Percentiles rank a stretch among this genome's conserved stretches.
Evolutionary conservation across 495 filamentous ascomycete species (phyloP).

Genomic region (Patellaria atrata): DNA sequence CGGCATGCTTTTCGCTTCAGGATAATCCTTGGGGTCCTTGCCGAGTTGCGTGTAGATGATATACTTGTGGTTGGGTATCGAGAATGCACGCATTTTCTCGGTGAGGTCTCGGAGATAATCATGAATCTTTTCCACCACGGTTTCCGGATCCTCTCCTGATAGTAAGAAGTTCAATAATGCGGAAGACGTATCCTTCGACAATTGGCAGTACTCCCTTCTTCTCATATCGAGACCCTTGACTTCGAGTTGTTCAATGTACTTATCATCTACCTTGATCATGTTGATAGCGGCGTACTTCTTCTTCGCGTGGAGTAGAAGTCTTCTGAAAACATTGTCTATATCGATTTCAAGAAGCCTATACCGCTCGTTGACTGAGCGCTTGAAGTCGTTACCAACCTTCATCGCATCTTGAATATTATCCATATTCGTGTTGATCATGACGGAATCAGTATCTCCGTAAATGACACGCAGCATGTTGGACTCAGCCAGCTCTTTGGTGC

Average conservation of each 20-base stretch:
- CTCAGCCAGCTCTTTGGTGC: constrained; percentile 89
- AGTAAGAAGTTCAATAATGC: constrained; percentile 75
- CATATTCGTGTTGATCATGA: constrained; percentile 98
- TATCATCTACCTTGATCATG: constrained; percentile 75
- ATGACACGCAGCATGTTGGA: constrained; percentile 79
- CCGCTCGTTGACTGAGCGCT: constrained; percentile 68
- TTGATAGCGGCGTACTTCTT: constrained; percentile 99
- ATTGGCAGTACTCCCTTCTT: constrained; percentile 83
- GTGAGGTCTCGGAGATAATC: constrained; percentile 77
- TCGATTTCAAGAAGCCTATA: constrained; percentile 91
- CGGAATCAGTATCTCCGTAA: constrained; percentile 97
- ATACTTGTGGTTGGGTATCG: constrained; percentile 68
- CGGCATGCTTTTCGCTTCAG: constrained; percentile 88
- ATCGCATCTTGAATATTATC: constrained; percentile 84
- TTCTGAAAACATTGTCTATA: constrained; percentile 93
- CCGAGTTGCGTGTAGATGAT: constrained; percentile 96
- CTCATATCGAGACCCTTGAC: constrained; percentile 98
- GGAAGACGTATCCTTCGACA: constrained; percentile 85
- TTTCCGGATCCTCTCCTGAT: constrained; percentile 82
- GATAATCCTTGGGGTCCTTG: constrained; percentile 84
- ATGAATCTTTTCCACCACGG: constrained; percentile 78
- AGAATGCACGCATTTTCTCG: constrained; percentile 63
- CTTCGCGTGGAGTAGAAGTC: constrained; percentile 88
- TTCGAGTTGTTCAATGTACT: constrained; percentile 85
- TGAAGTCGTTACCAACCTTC: constrained; percentile 73